Evolutionary conservation across 2,329 filamentous ascomycete genomes (phyloP), one percentile per base, ranked within the genome.

Genomic region (Clarireedia homoeocarpa): DNA sequence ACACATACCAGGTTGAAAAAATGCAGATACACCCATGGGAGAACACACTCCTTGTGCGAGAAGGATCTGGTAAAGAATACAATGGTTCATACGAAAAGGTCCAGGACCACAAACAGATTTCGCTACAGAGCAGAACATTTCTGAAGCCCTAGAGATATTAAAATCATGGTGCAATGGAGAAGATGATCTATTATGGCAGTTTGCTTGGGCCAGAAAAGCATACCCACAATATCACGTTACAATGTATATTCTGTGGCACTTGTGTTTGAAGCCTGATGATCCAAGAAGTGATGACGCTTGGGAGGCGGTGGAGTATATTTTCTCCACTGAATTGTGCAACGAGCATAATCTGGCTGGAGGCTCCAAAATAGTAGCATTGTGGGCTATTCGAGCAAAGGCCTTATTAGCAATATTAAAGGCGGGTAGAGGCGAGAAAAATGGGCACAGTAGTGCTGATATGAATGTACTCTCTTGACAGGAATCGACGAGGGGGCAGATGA

Each of bases 31-130:
- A 7, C 52, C 52, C 39, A 54, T 48, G 14, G 52, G 77, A 48
- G 75, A 62, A 53, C 75, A 77, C 30, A 80, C 57, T 9, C 79
- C 79, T 65, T 83, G 80, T 1, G 77, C 68, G 12, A 83, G 70
- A 38, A 82, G 70, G 38, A 81, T 65, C 61, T 81, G 75, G 74
- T 75, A 81, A 39, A 40, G 20, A 26, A 48, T 52, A 48, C 48
- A 57, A 46, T 48, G 46, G 46, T 15, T 48, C 10, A 27, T 20
- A 48, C n/a, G 5, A 17, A 23, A 24, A 48, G n/a, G 23, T 3
- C 40, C 17, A 6, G 40, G 12, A 10, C 14, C 40, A 12, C 40
- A n/a, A 12, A 15, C 23, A 34, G 12, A 20, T n/a, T 48, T 48
- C n/a, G 26, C 46, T 12, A 48, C 46, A 14, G 46, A 48, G 7